Evolutionary conservation across 2,329 filamentous ascomycete species (phyloP).

Genomic region (Cladosporium colombiae): DNA sequence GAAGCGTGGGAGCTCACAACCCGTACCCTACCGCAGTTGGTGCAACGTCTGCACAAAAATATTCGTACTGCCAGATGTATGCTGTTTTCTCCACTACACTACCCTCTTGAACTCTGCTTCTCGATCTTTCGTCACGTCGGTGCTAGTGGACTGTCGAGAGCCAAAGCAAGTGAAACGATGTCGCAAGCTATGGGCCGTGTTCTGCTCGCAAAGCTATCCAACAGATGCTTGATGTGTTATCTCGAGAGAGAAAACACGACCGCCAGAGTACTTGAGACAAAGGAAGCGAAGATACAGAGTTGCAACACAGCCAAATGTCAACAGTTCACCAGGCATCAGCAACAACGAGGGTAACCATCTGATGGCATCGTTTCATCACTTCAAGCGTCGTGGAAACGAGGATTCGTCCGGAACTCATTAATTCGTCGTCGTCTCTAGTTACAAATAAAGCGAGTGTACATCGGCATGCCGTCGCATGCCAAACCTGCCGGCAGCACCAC

Average conservation of each 20-base stretch:
- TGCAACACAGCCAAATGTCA: background rate
- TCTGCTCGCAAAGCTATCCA: too few relatives aligned
- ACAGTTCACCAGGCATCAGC: background rate
- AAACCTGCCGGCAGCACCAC: background rate
- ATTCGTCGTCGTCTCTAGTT: background rate
- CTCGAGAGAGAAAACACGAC: too few relatives aligned
- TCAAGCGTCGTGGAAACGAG: background rate
- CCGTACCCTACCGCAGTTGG: background rate
- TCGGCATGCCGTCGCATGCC: constrained; percentile 10
- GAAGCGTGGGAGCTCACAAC: background rate
- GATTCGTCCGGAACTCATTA: background rate
- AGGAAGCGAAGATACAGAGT: background rate
- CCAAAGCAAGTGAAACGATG: background rate
- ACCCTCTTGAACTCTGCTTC: background rate
- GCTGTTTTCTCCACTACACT: background rate
- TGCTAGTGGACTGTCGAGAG: background rate
- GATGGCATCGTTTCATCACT: too few relatives aligned
- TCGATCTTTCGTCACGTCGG: background rate
- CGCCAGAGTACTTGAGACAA: too few relatives aligned
- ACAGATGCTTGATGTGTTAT: too few relatives aligned
- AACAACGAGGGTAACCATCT: background rate
- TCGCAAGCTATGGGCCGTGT: too few relatives aligned
- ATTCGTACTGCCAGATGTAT: background rate
- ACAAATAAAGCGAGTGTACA: background rate
- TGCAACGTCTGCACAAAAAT: background rate